A percentile compares a stretch with the other conserved stretches of the same genome.
These are phyloP conservation scores for Erythrophleum fordii DNA, from an alignment of 306 rosid species.

Conservation along the genomic window DNA sequence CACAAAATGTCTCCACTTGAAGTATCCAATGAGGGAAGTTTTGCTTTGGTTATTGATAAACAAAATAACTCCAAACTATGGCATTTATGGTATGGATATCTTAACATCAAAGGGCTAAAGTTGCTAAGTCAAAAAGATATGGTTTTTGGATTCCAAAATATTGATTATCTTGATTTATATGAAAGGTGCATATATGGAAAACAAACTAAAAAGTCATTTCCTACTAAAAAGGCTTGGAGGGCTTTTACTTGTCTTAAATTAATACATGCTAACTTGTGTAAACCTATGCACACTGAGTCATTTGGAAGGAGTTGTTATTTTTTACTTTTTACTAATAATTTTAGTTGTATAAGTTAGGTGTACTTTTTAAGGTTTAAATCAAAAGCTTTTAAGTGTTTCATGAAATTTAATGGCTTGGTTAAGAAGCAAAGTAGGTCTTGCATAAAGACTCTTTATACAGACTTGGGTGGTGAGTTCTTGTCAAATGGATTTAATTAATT, in stretches of 20 bases:
- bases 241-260: neutral
- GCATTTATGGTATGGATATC: constrained; percentile 3
- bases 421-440: too few relatives aligned
- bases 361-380: neutral
- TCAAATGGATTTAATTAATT: too few relatives aligned
- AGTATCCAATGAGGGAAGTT: neutral
- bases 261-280: neutral
- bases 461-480: too few relatives aligned
- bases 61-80: neutral
- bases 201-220: neutral
- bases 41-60: neutral
- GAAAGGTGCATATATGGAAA: neutral
- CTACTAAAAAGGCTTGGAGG: neutral
- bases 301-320: too few relatives aligned
- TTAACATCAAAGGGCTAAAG: neutral
- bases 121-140: neutral
- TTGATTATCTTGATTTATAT: neutral
- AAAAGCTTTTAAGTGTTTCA: too few relatives aligned
- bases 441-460: too few relatives aligned
- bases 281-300: neutral
- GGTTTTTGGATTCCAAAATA: neutral
- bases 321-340: neutral
- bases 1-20: neutral
- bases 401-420: too few relatives aligned
- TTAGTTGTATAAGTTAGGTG: neutral